Conservation (phyloP, 805 yeast genomes). For the Wickerhamia fluorescens region DNA sequence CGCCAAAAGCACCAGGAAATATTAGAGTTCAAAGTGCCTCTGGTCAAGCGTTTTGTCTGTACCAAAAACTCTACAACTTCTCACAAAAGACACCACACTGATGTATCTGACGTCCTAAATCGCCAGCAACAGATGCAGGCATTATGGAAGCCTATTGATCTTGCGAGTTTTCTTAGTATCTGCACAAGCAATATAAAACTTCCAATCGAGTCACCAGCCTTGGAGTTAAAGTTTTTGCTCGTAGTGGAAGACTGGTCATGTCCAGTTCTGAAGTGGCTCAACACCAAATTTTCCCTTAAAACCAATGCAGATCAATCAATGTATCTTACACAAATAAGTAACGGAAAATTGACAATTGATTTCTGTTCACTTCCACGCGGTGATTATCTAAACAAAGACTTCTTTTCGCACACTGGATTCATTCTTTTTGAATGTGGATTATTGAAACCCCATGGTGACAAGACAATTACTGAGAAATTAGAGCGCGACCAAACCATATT, state of each 20-base stretch:
- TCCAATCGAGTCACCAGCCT: too few species aligned
- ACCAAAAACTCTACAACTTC: too few species aligned
- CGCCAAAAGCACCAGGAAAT: too few species aligned
- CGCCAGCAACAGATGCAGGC: conserved; percentile 29
- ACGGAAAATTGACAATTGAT: conserved; percentile 21
- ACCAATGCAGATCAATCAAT: conserved; percentile 19
- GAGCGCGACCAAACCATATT: conserved; percentile 30
- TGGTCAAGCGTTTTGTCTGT: too few species aligned
- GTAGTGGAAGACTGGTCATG: conserved; percentile 44
- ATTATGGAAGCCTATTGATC: conserved; percentile 44
- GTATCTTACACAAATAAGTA: conserved; percentile 19
- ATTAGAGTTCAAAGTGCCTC: too few species aligned
- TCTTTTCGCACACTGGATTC: conserved; percentile 35
- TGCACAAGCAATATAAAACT: conserved; percentile 21
- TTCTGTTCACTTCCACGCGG: conserved; percentile 37
- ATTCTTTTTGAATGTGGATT: conserved; percentile 50
- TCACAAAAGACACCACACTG: too few species aligned
- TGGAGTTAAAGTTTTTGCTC: conserved; percentile 34
- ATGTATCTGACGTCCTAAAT: too few species aligned
- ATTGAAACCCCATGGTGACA: conserved; percentile 9
- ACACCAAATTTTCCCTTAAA: conserved; percentile 34
- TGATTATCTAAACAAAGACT: conserved; percentile 25
- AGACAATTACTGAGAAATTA: conserved; percentile 24
- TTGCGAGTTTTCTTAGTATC: conserved; percentile 24
- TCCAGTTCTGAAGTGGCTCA: conserved; percentile 44